A percentile compares a stretch with the other conserved stretches of the same genome.
Evolutionary conservation across 1,139 yeast genomes (phyloP).

Genomic region (Candida frijolesensis): DNA sequence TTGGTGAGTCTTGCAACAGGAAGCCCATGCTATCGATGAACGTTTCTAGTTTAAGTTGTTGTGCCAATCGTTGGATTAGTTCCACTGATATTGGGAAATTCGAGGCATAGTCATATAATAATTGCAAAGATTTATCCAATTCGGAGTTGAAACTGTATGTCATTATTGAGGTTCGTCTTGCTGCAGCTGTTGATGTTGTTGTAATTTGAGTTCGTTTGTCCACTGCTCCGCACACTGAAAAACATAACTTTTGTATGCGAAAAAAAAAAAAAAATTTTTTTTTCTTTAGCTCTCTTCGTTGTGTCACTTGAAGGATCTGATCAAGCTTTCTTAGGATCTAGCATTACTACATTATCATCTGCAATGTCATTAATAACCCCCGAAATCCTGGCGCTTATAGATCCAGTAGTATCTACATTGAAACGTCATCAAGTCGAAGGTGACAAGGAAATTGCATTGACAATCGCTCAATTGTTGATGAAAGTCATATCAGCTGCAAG

Average conservation of each 20-base stretch:
- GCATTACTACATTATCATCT: not conserved
- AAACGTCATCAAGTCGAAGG: slow-evolving; percentile 77
- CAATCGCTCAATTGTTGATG: slow-evolving; percentile 83
- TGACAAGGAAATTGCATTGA: slow-evolving; percentile 78
- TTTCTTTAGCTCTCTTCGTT: not conserved
- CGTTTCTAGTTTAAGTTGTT: slow-evolving; percentile 45
- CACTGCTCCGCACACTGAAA: not conserved
- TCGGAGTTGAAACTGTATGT: slow-evolving; percentile 22
- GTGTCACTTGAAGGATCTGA: not conserved
- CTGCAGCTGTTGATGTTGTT: not conserved
- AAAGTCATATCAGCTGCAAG: slow-evolving; percentile 88
- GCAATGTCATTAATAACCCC: slow-evolving; percentile 24
- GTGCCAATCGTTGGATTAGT: slow-evolving; percentile 43
- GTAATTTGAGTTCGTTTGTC: not conserved
- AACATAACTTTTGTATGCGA: not conserved
- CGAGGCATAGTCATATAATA: slow-evolving; percentile 35
- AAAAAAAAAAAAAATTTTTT: not conserved
- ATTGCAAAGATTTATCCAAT: slow-evolving; percentile 31
- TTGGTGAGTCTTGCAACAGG: slow-evolving; percentile 18
- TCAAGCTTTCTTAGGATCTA: not conserved
- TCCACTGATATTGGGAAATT: slow-evolving; percentile 40
- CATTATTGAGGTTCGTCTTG: not conserved
- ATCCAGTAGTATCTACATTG: slow-evolving; percentile 47
- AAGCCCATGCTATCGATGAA: slow-evolving; percentile 42
- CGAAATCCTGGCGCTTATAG: slow-evolving; percentile 40